phyloP scores from a whole-genome alignment of 768 basidiomycete species.

The Porpolomopsis calyptriformis region DNA sequence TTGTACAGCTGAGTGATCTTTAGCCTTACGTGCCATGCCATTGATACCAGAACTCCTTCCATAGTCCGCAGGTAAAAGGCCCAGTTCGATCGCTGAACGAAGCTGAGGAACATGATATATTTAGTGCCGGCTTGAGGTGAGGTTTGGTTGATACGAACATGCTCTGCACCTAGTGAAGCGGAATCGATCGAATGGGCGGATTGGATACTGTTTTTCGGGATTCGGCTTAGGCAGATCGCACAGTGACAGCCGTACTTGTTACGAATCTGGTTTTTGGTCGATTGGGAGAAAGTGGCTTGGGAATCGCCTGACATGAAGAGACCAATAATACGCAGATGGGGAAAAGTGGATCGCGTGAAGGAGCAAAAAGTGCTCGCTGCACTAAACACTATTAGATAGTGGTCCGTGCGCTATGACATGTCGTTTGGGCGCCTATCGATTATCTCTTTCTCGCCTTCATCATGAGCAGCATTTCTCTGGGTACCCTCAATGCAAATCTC shows the following conservation, averaged over 20 bases:
- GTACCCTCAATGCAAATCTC: too few relatives aligned
- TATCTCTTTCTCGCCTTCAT: too few relatives aligned
- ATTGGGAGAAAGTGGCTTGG: neutral
- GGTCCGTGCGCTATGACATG: too few relatives aligned
- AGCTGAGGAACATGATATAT: slow-evolving; percentile 5
- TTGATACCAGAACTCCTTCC: slow-evolving; percentile 5
- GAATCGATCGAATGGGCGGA: slow-evolving; percentile 10
- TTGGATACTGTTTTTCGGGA: slow-evolving; percentile 5
- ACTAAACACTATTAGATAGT: too few relatives aligned
- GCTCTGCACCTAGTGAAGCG: slow-evolving; percentile 5
- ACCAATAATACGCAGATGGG: too few relatives aligned
- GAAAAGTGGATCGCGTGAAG: too few relatives aligned
- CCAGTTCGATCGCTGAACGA: slow-evolving; percentile 3
- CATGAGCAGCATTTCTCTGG: too few relatives aligned
- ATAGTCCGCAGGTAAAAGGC: slow-evolving; percentile 6
- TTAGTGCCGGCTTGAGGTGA: slow-evolving; percentile 1
- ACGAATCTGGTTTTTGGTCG: slow-evolving; percentile 1
- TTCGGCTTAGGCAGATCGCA: slow-evolving; percentile 7
- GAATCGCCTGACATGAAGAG: slow-evolving; percentile 1
- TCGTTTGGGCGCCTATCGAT: too few relatives aligned
- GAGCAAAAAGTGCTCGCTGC: too few relatives aligned
- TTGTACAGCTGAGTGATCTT: neutral
- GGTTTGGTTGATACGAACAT: slow-evolving; percentile 6
- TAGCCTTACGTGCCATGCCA: slow-evolving; percentile 7
- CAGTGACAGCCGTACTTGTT: slow-evolving; percentile 4